Evolutionary conservation across 257 asterid species (phyloP), one percentile per base, ranked within the genome.

Genomic region (Solanum rostratum): DNA sequence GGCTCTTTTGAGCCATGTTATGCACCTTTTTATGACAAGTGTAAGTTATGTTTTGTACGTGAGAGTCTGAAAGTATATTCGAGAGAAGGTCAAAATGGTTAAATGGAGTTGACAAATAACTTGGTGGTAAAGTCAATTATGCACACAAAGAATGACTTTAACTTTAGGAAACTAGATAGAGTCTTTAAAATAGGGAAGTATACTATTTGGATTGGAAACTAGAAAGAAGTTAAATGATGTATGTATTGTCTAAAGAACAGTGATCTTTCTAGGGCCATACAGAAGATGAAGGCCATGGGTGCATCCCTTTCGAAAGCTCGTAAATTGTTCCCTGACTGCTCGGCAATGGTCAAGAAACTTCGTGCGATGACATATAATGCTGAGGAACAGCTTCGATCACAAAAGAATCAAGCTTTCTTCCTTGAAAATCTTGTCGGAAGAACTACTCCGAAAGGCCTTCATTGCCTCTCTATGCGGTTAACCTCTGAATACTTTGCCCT

Each of bases 331-430:
- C 93, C 91, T 43, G 94, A 92, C 65, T 90, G 93, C 85, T 87
- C 91, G 41, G 88, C 91, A 43, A 86, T 91, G 87, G 88, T 89
- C 19, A 92, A 90, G 91, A 92, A 90, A 85, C 91, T 92, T n/a
- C 93, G 96, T 30, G 94, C 96, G 4, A 92, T 91, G 96, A 90
- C 90, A 83, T 94, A 91, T 87, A 90, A 85, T 41, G 85, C 93
- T 5, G 96, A 92, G 82, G 94, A 91, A 83, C 96, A 92, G 90
- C 92, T 92, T 81, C 90, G 87, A 20, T 89, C 86, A 41, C 96
- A 92, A 81, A 92, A 87, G 91, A 91, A 91, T 85, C 96, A 92
- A 60, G 83, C 92, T 30, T 84, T 89, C 84, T 92, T 91, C 87
- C 86, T 92, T 86, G 86, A 91, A 43, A 92, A 92, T 59, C 86